Evolutionary conservation across 768 basidiomycete genomes (phyloP).

Genomic region (Trametopsis cervina): DNA sequence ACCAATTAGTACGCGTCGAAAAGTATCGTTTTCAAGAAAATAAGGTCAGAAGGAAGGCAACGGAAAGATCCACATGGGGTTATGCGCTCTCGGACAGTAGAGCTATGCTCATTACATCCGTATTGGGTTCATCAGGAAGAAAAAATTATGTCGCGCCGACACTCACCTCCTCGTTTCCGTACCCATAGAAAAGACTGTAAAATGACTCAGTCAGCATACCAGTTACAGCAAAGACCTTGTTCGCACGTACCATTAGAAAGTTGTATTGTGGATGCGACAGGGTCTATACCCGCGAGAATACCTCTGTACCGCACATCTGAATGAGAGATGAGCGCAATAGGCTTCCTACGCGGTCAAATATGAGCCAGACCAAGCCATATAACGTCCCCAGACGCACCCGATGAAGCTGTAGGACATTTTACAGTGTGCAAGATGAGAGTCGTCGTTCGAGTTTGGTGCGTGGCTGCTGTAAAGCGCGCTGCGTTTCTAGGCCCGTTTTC

Average conservation of each 20-base stretch:
- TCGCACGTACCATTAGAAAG: conserved; percentile 69
- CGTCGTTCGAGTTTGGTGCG: conserved; percentile 13
- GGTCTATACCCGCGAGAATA: conserved; percentile 82
- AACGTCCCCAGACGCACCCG: conserved; percentile 38
- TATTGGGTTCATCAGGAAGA: conserved; percentile 28
- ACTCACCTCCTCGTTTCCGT: conserved; percentile 77
- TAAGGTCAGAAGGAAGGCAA: conserved; percentile 61
- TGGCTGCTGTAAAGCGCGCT: conserved; percentile 2
- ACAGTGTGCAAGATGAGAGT: not conserved
- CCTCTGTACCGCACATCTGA: conserved; percentile 89
- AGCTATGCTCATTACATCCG: conserved; percentile 36
- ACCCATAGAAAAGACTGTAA: conserved; percentile 75
- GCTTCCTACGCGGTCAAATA: conserved; percentile 39
- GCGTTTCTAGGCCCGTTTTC: conserved; percentile 13
- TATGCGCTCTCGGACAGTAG: conserved; percentile 37
- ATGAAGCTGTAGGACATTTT: conserved; percentile 72
- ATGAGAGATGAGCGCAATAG: conserved; percentile 85
- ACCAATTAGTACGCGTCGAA: too few relatives aligned
- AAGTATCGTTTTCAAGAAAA: too few relatives aligned
- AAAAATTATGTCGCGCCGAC: not conserved
- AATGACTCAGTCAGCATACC: not conserved
- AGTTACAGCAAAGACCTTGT: not conserved
- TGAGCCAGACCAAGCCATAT: not conserved
- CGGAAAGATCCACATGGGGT: conserved; percentile 50
- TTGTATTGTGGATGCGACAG: conserved; percentile 79